Percentiles rank a stretch among this genome's conserved stretches.
These are phyloP conservation scores for Prunella vulgaris DNA, from an alignment of 257 asterid species.

Conservation along the genomic window DNA sequence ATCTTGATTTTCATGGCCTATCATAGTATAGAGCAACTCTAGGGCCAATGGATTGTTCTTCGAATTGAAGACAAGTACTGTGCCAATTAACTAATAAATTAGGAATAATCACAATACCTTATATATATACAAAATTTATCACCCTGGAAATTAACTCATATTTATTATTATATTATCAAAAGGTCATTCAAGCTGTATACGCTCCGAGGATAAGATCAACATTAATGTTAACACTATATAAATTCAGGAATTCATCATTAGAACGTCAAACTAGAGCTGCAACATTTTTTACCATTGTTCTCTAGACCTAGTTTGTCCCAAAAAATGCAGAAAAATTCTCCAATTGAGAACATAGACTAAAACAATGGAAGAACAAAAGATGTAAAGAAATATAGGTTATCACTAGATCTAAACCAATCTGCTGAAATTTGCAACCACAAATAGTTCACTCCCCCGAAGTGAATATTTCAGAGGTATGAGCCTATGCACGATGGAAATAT, in stretches of 20 bases:
- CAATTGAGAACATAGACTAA: slow-evolving; percentile 1
- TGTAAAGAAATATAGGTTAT: background rate
- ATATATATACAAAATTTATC: too few species aligned
- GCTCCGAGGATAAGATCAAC: too few species aligned
- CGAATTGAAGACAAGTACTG: too few species aligned
- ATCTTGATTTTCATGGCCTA: too few species aligned
- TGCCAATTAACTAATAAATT: too few species aligned
- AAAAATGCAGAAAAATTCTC: background rate
- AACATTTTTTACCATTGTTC: background rate
- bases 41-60: too few species aligned
- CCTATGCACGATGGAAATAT: background rate
- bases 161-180: too few species aligned
- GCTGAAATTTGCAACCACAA: slow-evolving; percentile 4
- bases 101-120: too few species aligned
- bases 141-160: too few species aligned
- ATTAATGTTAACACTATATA: slow-evolving; percentile 18
- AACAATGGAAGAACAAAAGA: too few species aligned
- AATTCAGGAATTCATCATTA: slow-evolving; percentile 2
- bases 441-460: background rate
- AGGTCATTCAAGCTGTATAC: too few species aligned
- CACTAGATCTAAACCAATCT: slow-evolving; percentile 17
- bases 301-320: background rate
- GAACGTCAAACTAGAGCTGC: slow-evolving; percentile 8
- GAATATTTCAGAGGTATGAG: background rate
- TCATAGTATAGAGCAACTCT: too few species aligned